Evolutionary conservation across 2,329 filamentous ascomycete species (phyloP), one percentile per base, ranked within the genome.

Genomic region (Pseudogymnoascus sp.): DNA sequence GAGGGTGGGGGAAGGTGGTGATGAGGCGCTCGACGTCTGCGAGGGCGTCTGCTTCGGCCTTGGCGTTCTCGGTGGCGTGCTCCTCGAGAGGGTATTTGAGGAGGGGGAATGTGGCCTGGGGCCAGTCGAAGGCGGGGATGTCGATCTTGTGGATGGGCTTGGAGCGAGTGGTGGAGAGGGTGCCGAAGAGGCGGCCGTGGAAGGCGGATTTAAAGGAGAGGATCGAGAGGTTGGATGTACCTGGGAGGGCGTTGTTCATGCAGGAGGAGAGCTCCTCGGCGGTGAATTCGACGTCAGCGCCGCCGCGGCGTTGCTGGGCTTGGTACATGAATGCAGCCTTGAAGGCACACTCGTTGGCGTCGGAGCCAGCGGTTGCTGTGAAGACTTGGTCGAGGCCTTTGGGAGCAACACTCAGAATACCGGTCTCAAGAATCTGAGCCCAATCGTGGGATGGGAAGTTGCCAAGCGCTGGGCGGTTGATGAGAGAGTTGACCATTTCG

Each of bases 111-210:
- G 86, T 80, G n/a, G 89, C 89, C 76, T 90, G 88, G 61, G 90
- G 90, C 90, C 90, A 93, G 79, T 93, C 86, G 74, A 93, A 93
- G 65, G 89, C 87, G n/a, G 90, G 90, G 68, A 93, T 93, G 73
- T 93, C 90, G 68, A 93, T 81, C 77, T 93, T 93, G 81, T 93
- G 90, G 69, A 93, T 90, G 62, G 90, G 82, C 80, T 93, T 93
- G 75, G 85, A 89, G 73, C 90, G 87, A 33, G 90, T 93, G 67
- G 89, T 92, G 65, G 87, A 90, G 62, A 93, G 80, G 66, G 82
- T 86, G 69, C 88, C 90, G 73, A 93, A 93, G 56, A 91, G 84
- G 70, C 90, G 88, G 65, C 90, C 90, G 76, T 93, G 90, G 81
- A 93, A 93, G 59, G 79, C 89, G 69, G 85, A 83, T 74, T 83